phyloP scores from a whole-genome alignment of 768 basidiomycete species.

The Hirschioporus abietinus region DNA sequence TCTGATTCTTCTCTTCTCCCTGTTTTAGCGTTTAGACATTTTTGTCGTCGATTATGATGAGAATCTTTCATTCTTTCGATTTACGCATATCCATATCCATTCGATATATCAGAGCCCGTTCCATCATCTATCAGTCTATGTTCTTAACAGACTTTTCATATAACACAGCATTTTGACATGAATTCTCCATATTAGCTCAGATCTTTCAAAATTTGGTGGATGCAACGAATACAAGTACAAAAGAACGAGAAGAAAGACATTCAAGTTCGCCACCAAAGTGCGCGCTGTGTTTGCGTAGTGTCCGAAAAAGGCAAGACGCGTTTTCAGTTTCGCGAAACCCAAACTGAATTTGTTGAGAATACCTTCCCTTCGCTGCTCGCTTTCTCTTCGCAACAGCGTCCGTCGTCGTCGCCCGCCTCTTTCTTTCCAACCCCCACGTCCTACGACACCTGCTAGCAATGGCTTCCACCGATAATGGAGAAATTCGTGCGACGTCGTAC shows the following conservation, averaged over 20 bases:
- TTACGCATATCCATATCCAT: no score
- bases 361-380: background rate
- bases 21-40: background rate
- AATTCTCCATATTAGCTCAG: no score
- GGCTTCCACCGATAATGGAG: conserved; percentile 49
- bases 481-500: conserved; percentile 88
- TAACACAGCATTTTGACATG: no score
- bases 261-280: background rate
- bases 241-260: no score
- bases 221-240: no score
- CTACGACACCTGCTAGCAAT: conserved; percentile 17
- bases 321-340: conserved; percentile 1
- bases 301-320: background rate
- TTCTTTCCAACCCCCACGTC: background rate
- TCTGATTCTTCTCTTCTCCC: background rate
- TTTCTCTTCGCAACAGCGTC: conserved; percentile 1
- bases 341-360: background rate
- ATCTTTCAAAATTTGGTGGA: no score
- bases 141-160: no score
- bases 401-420: background rate
- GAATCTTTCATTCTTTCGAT: background rate
- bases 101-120: no score
- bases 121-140: no score
- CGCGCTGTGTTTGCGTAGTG: background rate
- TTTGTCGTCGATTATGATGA: background rate